Evolutionary conservation across 2,329 filamentous ascomycete genomes (phyloP).

Genomic region (Herpotrichia juniperi): DNA sequence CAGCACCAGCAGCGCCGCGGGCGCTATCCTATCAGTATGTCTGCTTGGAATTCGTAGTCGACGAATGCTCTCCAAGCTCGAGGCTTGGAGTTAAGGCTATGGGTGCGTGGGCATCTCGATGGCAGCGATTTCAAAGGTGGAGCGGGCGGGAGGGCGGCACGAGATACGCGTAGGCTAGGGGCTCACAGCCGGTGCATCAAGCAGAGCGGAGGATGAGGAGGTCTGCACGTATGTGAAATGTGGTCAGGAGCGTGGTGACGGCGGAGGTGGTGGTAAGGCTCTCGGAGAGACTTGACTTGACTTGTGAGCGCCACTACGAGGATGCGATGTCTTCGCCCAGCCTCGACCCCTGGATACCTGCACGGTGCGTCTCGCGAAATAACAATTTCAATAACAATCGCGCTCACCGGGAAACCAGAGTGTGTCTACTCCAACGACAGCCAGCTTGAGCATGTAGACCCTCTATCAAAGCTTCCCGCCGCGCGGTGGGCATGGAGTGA

Average conservation of each 20-base stretch:
- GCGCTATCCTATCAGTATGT: slow-evolving; percentile 2
- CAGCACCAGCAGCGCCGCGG: slow-evolving; percentile 3
- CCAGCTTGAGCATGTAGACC: neutral
- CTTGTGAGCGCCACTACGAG: slow-evolving; percentile 17
- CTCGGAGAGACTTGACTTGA: slow-evolving; percentile 11
- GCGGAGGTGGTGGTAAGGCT: slow-evolving; percentile 19
- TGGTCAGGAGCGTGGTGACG: slow-evolving; percentile 1
- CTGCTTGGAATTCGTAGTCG: slow-evolving; percentile 15
- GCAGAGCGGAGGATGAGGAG: slow-evolving; percentile 8
- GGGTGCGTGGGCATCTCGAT: slow-evolving; percentile 30
- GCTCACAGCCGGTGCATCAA: slow-evolving; percentile 18
- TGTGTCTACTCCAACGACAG: neutral
- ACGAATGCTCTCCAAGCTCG: slow-evolving; percentile 32
- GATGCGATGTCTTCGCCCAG: slow-evolving; percentile 19
- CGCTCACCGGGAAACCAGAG: slow-evolving; percentile 17
- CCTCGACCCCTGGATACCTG: slow-evolving; percentile 10
- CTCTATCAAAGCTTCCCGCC: neutral
- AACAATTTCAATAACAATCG: slow-evolving; percentile 17
- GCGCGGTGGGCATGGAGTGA: slow-evolving; percentile 6
- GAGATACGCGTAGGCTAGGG: slow-evolving; percentile 7
- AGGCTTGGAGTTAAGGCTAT: slow-evolving; percentile 37
- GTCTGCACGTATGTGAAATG: neutral
- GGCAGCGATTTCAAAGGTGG: slow-evolving; percentile 14
- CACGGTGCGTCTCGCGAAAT: slow-evolving; percentile 11
- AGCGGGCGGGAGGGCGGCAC: slow-evolving; percentile 12